Conservation (phyloP, 306 rosid genomes). For the Trichosanthes cucumerina region DNA sequence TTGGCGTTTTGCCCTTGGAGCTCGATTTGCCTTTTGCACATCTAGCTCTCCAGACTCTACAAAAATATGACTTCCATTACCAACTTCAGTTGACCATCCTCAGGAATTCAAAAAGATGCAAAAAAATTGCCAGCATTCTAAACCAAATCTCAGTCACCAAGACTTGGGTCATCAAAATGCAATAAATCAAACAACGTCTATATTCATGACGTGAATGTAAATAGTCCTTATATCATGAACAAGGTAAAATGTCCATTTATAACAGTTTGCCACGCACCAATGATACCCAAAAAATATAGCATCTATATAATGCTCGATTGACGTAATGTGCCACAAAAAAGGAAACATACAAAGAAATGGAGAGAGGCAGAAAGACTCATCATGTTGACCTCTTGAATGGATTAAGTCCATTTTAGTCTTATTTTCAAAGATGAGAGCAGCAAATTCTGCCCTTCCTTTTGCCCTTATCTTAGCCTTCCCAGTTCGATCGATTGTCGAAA, state of each 20-base stretch:
- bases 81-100: background rate
- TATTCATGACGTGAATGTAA: background rate
- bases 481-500: no score
- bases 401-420: no score
- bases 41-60: slow-evolving; percentile 12
- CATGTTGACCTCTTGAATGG: no score
- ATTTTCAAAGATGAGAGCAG: no score
- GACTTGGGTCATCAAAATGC: background rate
- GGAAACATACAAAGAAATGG: no score
- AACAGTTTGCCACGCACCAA: background rate
- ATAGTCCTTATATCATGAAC: background rate
- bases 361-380: no score
- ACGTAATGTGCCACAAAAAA: background rate
- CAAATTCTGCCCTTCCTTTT: no score
- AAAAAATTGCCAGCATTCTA: background rate
- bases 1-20: slow-evolving; percentile 28
- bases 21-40: background rate
- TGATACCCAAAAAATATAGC: background rate
- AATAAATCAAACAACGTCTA: background rate
- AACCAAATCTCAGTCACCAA: background rate
- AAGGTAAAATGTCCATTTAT: background rate
- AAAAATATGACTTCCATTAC: background rate
- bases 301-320: background rate
- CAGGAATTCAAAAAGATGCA: background rate
- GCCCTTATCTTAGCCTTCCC: no score